These are phyloP conservation scores for Fusarium sacchari DNA, from an alignment of 2,329 filamentous ascomycete genomes.

Conservation along the genomic window DNA sequence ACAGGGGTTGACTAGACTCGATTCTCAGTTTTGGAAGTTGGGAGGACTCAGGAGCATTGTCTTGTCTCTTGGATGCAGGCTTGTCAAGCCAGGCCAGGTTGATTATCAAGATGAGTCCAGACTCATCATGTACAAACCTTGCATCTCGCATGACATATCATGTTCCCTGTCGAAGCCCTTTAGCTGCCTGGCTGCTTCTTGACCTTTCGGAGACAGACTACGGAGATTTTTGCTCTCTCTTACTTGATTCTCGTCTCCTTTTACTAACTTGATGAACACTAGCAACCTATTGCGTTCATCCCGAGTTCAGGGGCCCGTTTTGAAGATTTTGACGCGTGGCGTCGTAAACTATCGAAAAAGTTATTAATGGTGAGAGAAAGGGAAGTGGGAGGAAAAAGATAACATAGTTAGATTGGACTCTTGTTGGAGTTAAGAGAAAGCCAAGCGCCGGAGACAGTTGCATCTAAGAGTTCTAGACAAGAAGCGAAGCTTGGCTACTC, in stretches of 20 bases:
- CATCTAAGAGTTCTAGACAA: slow-evolving; percentile 11
- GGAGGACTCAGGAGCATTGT: slow-evolving; percentile 1
- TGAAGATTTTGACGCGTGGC: slow-evolving; percentile 14
- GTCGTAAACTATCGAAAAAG: slow-evolving; percentile 17
- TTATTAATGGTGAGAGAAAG: background rate
- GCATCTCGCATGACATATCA: background rate
- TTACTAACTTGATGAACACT: slow-evolving; percentile 10
- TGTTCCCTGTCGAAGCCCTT: background rate
- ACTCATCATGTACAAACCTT: background rate
- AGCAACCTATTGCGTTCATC: background rate
- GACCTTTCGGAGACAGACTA: background rate
- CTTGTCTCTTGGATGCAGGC: background rate
- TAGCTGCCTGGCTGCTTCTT: background rate
- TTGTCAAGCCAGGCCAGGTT: background rate
- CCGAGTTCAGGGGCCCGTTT: background rate
- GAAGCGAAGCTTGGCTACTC: background rate
- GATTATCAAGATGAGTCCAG: slow-evolving; percentile 4
- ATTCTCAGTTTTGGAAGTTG: slow-evolving; percentile 19
- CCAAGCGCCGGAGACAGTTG: background rate
- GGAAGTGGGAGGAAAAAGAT: background rate
- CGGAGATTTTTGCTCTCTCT: slow-evolving; percentile 6
- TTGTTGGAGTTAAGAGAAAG: background rate
- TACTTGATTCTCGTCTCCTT: background rate
- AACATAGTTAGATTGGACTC: background rate
- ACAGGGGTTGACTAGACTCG: slow-evolving; percentile 12